Evolutionary conservation across 2,329 filamentous ascomycete species (phyloP), one percentile per base, ranked within the genome.

Genomic region (Aspergillus udagawae): DNA sequence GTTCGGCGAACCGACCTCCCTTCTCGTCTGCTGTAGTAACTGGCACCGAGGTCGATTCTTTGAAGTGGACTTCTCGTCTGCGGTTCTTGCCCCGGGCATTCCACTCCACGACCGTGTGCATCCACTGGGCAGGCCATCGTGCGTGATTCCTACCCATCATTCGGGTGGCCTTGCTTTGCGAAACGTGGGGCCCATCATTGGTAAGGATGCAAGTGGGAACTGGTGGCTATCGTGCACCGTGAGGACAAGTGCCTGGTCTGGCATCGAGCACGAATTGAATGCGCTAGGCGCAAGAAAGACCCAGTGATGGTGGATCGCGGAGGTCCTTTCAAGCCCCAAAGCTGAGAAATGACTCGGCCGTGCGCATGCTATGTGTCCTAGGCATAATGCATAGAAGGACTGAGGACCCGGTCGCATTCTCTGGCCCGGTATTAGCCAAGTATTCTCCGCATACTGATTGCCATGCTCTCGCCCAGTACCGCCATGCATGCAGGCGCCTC

Each of bases 21-120:
- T 70, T 8, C 64, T 79, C 7, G 53, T 80, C n/a, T 55, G 63
- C 2, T 68, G 74, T 38, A 74, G 68, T 8, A 80, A 80, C 58
- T 77, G 75, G 74, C 65, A 70, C 4, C 71, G 71, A 47, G 73
- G 66, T 7, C 64, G 70, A 41, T 63, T 79, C 23, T 73, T 71
- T 47, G 62, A 70, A 1, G 63, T 67, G 6, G 75, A 80, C 62
- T 79, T 80, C 51, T 66, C 67, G 44, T 42, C 57, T 25, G 63
- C 66, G 14, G 42, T 72, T 32, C 9, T 65, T 35, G 53, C 38
- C 61, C 8, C 20, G 10, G 52, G 49, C 8, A 17, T 10, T 9
- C n/a, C 42, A 2, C 9, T 12, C 3, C 6, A 7, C 1, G 27
- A 52, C 23, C 38, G 58, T 6, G 35, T 52, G 20, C 54, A 53